Evolutionary conservation across 176 grass and related monocot species (phyloP).

Genomic region (Musa troglodytarum): DNA sequence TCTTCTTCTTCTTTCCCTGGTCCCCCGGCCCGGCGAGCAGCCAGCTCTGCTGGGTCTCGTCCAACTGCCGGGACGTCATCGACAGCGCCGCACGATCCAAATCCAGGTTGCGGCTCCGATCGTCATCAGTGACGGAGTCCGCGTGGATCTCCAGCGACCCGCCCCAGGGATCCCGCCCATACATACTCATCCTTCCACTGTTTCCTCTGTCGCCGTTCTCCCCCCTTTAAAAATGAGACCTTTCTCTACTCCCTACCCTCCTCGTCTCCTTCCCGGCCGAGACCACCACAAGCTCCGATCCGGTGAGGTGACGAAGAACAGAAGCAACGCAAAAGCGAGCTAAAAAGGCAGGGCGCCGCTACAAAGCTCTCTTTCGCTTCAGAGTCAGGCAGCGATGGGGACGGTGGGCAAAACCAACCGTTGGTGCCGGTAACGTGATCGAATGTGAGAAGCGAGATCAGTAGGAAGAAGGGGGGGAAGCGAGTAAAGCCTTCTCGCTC

Average conservation of each 20-base stretch:
- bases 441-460: neutral
- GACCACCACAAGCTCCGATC: neutral
- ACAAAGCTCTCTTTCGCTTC: neutral
- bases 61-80: slow-evolving; percentile 7
- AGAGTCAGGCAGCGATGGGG: neutral
- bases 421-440: neutral
- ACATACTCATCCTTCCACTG: slow-evolving; percentile 1
- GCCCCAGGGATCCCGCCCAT: slow-evolving; percentile 11
- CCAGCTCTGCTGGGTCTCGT: slow-evolving; percentile 19
- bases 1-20: slow-evolving; percentile 10
- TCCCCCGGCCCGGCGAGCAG: neutral
- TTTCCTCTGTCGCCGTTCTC: neutral
- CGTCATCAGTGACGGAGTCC: slow-evolving; percentile 13
- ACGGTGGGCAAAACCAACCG: neutral
- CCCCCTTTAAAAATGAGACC: neutral
- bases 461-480: neutral
- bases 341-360: neutral
- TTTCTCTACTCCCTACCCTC: neutral
- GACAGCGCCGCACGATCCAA: slow-evolving; percentile 13
- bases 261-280: neutral
- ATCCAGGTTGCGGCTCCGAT: slow-evolving; percentile 14
- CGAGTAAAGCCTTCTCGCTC: neutral
- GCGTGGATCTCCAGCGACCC: slow-evolving; percentile 15
- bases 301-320: neutral
- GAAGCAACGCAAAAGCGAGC: neutral